Evolutionary conservation across 2,329 filamentous ascomycete genomes (phyloP), one percentile per base, ranked within the genome.

Genomic region (Macrophomina phaseolina): DNA sequence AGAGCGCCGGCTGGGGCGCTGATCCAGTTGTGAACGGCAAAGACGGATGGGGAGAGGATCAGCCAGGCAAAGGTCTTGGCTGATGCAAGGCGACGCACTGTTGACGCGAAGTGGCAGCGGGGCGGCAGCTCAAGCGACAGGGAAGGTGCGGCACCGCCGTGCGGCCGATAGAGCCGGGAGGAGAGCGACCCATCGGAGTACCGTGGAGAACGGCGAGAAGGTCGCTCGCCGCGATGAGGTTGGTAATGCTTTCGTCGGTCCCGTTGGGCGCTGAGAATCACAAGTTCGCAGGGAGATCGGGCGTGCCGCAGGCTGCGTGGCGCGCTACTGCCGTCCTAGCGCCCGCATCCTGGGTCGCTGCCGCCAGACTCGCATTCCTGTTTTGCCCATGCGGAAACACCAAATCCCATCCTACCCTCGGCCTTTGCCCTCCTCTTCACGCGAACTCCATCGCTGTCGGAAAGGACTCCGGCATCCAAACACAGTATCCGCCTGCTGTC

Each of bases 311-410:
- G 12, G 14, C 30, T 34, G n/a, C 18, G 56, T 30, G 58, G 40
- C 42, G 58, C 42, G 45, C 58, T 49, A 62, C 58, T 23, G n/a
- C 40, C 40, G 18, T 14, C 30, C 56, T 61, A 61, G 56, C 56
- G 56, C 38, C 18, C 42, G 42, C 56, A 61, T 49, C 58, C 58
- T 49, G 45, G 58, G 58, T 62, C 58, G 58, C 58, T 16, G n/a
- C 58, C 14, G 30, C 58, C 58, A 62, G 18, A 38, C 45, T 49
- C 58, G 58, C 58, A 62, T 62, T 60, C 58, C 58, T 49, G 58
- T 49, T 62, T 62, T 49, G 55, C 55, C 28, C 58, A 62, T 62
- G 58, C 42, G 42, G 42, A 62, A 62, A 23, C 46, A 32, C 32
- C 58, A 49, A 62, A 49, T 62, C 42, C 58, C 58, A 62, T 62